Evolutionary conservation across 73 alveolate species (phyloP).

Genomic region (Diophrys appendiculata): DNA sequence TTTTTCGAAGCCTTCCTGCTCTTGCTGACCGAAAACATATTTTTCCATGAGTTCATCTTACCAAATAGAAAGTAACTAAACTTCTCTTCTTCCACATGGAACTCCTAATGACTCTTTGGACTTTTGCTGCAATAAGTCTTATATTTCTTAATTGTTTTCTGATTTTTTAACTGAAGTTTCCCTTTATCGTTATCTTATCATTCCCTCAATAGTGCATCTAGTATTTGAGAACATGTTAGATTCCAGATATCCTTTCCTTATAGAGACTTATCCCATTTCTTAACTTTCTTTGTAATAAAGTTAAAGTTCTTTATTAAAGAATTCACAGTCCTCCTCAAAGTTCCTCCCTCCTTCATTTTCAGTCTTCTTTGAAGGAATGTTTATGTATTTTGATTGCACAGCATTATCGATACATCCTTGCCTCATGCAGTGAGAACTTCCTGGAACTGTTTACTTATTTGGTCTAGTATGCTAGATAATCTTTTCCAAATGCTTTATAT

Average conservation of each 20-base stretch:
- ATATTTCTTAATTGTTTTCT: not conserved
- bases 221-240: slow-evolving; percentile 50
- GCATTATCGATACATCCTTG: slow-evolving; percentile 16
- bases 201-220: slow-evolving; percentile 42
- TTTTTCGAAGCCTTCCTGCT: slow-evolving; percentile 16
- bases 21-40: slow-evolving; percentile 30
- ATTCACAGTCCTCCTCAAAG: slow-evolving; percentile 48
- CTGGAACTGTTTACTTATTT: slow-evolving; percentile 29
- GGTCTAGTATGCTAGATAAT: slow-evolving; percentile 29
- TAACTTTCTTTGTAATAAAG: slow-evolving; percentile 32
- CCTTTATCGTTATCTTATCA: slow-evolving; percentile 19
- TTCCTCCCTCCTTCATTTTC: slow-evolving; percentile 1
- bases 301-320: slow-evolving; percentile 32
- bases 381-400: not conserved
- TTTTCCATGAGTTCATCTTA: slow-evolving; percentile 43
- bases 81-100: slow-evolving; percentile 53
- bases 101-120: slow-evolving; percentile 26
- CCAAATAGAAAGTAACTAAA: slow-evolving; percentile 45
- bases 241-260: slow-evolving; percentile 38
- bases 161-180: not conserved
- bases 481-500: slow-evolving; percentile 41
- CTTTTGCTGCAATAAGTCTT: not conserved
- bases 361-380: slow-evolving; percentile 7
- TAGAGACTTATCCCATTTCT: slow-evolving; percentile 19
- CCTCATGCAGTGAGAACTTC: slow-evolving; percentile 20